Evolutionary conservation across 768 basidiomycete species (phyloP), one percentile per base, ranked within the genome.

Genomic region (Neoboletus brunneissimus): DNA sequence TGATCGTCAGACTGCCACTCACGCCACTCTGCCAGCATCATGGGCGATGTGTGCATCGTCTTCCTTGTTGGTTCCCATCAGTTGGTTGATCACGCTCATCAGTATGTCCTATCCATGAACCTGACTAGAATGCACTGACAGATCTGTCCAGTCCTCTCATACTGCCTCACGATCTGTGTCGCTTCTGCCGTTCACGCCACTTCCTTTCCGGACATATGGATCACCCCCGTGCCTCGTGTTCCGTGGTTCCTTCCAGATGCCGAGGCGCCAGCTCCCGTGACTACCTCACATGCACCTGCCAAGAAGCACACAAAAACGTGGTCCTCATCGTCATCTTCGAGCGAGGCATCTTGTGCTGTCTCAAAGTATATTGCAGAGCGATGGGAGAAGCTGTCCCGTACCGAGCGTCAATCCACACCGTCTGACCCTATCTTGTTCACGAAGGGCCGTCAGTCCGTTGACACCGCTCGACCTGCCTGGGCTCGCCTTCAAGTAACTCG

Each of bases 141-240:
- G 41, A 18, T 31, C 54, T 38, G 27, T 54, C 32, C 53, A 85
- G 82, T 80, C 41, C 61, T 84, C 11, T 64, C 75, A 11, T 87
- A 89, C 62, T 84, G 83, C 62, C 73, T 88, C 60, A 64, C 75
- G 4, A 72, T 89, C 25, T 75, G 79, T 62, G 70, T 81, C 54
- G 67, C 76, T 52, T 66, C 78, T 22, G 67, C 80, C 61, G 64
- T 76, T 3, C 86, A 89, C 60, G 65, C 70, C 25, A 61, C 63
- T 48, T 60, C 63, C 11, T 66, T 80, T 58, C 75, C 79, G 10
- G 70, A 72, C 43, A 72, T 89, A 52, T 89, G 86, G 86, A 69
- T 48, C 29, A 73, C 72, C 41, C 75, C 79, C 11, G 68, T 88
- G 34, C 79, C 80, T 57, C 66, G 73, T 15, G 73, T 87, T 20